Evolutionary conservation across 2,329 filamentous ascomycete species (phyloP).

Genomic region (Alternaria hordeiaustralica): DNA sequence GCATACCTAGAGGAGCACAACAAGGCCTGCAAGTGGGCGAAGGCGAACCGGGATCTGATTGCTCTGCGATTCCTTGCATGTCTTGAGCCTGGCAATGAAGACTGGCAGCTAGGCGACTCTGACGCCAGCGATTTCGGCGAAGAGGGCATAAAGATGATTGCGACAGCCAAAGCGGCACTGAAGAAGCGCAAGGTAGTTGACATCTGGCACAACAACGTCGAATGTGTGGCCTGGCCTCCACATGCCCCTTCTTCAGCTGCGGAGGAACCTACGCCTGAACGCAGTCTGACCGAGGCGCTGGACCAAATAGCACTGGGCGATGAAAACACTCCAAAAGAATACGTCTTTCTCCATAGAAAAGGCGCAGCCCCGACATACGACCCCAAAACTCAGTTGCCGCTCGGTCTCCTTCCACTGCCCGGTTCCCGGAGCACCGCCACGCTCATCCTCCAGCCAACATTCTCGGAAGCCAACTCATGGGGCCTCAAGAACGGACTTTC

Average conservation of each 20-base stretch:
- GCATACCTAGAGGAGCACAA: conserved; percentile 47
- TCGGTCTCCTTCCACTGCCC: conserved; percentile 44
- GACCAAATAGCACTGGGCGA: not conserved
- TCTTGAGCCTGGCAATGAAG: conserved; percentile 43
- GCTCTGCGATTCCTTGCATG: conserved; percentile 47
- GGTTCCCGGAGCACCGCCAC: conserved; percentile 50
- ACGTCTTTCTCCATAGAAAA: conserved; percentile 49
- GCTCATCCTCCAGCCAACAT: conserved; percentile 44
- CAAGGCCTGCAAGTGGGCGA: conserved; percentile 47
- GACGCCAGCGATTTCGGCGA: not conserved
- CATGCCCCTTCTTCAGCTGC: conserved; percentile 1
- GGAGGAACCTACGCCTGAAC: not conserved
- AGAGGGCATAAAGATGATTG: conserved; percentile 14
- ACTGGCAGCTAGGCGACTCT: conserved; percentile 23
- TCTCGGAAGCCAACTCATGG: conserved; percentile 33
- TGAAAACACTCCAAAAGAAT: conserved; percentile 6
- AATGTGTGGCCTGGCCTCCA: conserved; percentile 42
- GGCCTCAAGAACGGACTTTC: conserved; percentile 45
- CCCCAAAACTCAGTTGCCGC: conserved; percentile 26
- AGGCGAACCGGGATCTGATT: conserved; percentile 48
- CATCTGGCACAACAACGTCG: conserved; percentile 49
- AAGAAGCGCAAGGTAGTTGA: conserved; percentile 43
- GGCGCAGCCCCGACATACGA: conserved; percentile 45
- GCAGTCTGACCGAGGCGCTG: not conserved
- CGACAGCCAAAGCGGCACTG: conserved; percentile 23